Evolutionary conservation across 805 yeast genomes (phyloP).

Genomic region (Wickerhamomyces ciferrii): DNA sequence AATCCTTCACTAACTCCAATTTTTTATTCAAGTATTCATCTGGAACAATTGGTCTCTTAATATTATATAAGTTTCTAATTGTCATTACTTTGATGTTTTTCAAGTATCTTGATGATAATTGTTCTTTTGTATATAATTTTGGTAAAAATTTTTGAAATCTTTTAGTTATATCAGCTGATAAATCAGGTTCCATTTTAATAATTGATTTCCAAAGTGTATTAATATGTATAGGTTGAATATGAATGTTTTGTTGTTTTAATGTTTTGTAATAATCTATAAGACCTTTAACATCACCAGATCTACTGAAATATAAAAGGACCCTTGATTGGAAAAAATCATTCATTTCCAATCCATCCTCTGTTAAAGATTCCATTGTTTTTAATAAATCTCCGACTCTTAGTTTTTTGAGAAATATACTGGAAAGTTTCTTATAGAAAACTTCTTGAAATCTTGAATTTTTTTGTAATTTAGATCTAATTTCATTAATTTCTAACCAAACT

Average conservation of each 20-base stretch:
- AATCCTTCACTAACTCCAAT: not conserved
- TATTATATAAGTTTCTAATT: not conserved
- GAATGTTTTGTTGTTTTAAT: not conserved
- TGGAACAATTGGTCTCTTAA: not conserved
- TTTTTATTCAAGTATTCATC: not conserved
- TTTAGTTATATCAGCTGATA: not conserved
- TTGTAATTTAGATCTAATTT: not conserved
- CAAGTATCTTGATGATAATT: not conserved
- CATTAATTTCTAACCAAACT: not conserved
- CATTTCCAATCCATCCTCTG: not conserved
- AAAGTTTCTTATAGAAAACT: not conserved
- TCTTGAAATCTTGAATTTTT: not conserved
- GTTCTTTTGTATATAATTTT: not conserved
- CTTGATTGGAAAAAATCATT: not conserved
- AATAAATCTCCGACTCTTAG: not conserved
- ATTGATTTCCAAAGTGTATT: not conserved
- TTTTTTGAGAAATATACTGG: not conserved
- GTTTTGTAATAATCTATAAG: not conserved
- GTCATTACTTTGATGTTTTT: not conserved
- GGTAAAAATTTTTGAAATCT: not conserved
- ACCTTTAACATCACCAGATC: not conserved
- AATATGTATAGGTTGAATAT: not conserved
- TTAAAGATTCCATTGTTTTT: not conserved
- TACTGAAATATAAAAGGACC: not conserved
- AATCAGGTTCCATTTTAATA: not conserved